Percentiles rank a stretch among this genome's conserved stretches.
Conservation (phyloP, 164 flowering plant genomes). For the Platanus orientalis region DNA sequence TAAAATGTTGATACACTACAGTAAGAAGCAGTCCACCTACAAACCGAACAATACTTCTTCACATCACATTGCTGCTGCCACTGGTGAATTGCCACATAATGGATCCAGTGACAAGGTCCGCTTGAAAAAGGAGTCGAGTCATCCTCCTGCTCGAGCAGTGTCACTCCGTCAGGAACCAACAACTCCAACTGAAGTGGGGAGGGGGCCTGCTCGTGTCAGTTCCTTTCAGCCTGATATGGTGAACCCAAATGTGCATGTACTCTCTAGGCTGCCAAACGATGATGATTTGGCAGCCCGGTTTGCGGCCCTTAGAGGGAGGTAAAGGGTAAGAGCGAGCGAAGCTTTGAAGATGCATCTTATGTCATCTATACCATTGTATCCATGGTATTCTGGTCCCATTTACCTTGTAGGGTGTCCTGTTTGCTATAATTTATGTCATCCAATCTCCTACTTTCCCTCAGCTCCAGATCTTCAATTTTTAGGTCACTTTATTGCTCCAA, state of each 20-base stretch:
- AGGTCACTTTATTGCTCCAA: too few relatives aligned
- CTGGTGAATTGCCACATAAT: constrained; percentile 16
- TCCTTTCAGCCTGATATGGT: constrained; percentile 47
- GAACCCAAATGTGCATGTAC: constrained; percentile 48
- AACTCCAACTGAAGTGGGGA: constrained; percentile 30
- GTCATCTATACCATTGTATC: too few relatives aligned
- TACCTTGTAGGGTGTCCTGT: too few relatives aligned
- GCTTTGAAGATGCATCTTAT: neutral
- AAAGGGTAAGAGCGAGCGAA: constrained; percentile 8
- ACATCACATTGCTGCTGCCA: constrained; percentile 6
- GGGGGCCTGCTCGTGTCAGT: constrained; percentile 49
- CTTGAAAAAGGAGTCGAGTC: constrained; percentile 19
- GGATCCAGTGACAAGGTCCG: constrained; percentile 19
- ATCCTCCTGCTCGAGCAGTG: constrained; percentile 40
- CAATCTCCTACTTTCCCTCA: too few relatives aligned
- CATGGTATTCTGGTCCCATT: too few relatives aligned
- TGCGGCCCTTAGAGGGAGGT: constrained; percentile 60
- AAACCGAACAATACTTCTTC: constrained; percentile 31
- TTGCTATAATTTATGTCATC: too few relatives aligned
- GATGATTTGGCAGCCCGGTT: constrained; percentile 58
- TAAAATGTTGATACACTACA: constrained; percentile 65
- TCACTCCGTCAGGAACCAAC: constrained; percentile 69
- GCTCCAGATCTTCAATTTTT: too few relatives aligned
- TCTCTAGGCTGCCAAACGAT: constrained; percentile 58
- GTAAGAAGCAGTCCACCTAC: constrained; percentile 50